Evolutionary conservation across 2,329 filamentous ascomycete genomes (phyloP), one percentile per base, ranked within the genome.

Genomic region (Nothophaeocryptopus gaeumannii): DNA sequence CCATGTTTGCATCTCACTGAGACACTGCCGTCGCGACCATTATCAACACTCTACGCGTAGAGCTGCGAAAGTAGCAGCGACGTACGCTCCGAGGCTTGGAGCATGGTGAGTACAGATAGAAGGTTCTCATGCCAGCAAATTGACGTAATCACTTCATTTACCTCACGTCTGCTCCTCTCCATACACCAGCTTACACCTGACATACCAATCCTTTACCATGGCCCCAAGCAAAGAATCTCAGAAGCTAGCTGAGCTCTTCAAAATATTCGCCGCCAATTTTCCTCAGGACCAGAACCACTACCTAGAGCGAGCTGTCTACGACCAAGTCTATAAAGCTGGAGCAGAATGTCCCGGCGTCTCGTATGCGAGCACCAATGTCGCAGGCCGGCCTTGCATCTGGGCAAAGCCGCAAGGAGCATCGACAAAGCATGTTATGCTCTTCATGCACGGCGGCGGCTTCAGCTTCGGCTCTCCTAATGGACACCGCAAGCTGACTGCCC

Each of bases 401-500:
- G 41, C 59, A 13, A 34, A 41, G 7, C 62, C 62, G 0, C 38
- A 53, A 29, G 40, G 50, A 9, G 58, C 59, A 7, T 60, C 58
- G 3, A 39, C 51, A 11, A 52, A 54, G 29, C 58, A 61, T 41
- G 62, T 55, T 2, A 14, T 41, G 44, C 50, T 52, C 8, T 52
- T 44, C 50, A 52, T 52, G 50, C 61, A 64, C 45, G 62, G 62
- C 31, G 60, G 62, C 15, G 62, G 59, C 42, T 64, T 56, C 37
- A 49, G 45, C 11, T 59, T 62, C 36, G 62, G 62, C 29, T 60
- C 56, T 9, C 53, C 55, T 2, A 56, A 53, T 13, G 47, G 54
- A 13, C 62, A 64, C 37, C 53, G 62, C 12, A 64, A 63, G 36
- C 39, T 64, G 10, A 51, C 56, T 0, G 60, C 58, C 8, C 62